A percentile compares a stretch with the other conserved stretches of the same genome.
These are phyloP conservation scores for Astrocystis sublimbata DNA, from an alignment of 495 filamentous ascomycete genomes.

Conservation along the genomic window DNA sequence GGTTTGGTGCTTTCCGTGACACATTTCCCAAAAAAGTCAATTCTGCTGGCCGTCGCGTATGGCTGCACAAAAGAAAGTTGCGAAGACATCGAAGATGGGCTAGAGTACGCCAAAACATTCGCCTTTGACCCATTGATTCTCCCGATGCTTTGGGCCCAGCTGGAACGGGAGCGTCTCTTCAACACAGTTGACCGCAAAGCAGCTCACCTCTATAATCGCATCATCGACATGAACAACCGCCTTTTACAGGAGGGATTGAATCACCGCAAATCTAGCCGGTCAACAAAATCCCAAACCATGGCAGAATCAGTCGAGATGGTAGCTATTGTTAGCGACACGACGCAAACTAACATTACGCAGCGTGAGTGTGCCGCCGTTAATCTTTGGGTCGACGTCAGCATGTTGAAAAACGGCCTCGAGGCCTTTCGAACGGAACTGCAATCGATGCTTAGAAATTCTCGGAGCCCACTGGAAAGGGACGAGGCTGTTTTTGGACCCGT, in stretches of 20 bases:
- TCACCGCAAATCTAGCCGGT: too few species aligned
- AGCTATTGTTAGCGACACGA: too few species aligned
- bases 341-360: not conserved
- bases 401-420: conserved; percentile 19
- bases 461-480: not conserved
- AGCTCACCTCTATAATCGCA: conserved; percentile 3
- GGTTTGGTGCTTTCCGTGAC: conserved; percentile 17
- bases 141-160: conserved; percentile 16
- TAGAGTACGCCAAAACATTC: not conserved
- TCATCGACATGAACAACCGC: conserved; percentile 17
- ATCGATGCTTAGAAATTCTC: not conserved
- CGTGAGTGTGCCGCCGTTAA: conserved; percentile 15
- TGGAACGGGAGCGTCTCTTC: conserved; percentile 15
- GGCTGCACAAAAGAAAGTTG: conserved; percentile 11
- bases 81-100: not conserved
- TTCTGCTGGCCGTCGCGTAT: conserved; percentile 17
- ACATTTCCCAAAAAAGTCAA: conserved; percentile 10
- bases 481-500: too few species aligned
- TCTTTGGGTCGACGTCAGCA: conserved; percentile 16
- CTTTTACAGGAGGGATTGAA: too few species aligned
- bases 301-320: too few species aligned
- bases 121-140: conserved; percentile 15
- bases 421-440: conserved; percentile 4
- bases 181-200: conserved; percentile 7
- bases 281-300: too few species aligned